Evolutionary conservation across 2,329 filamentous ascomycete species (phyloP), one percentile per base, ranked within the genome.

Genomic region (Rhexocercosporidium sp.): DNA sequence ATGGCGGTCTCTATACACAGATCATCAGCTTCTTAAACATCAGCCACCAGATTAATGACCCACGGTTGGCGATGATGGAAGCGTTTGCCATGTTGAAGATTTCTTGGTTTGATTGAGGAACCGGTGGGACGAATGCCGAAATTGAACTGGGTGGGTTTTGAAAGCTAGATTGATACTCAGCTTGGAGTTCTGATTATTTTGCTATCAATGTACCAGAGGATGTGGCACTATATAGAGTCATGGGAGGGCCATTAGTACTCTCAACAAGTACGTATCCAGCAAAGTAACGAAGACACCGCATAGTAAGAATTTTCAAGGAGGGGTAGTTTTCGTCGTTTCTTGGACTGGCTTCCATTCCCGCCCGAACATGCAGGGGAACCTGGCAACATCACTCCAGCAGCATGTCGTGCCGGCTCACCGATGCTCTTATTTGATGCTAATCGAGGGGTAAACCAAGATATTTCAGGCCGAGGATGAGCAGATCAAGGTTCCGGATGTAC

Each of bases 81-180:
- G 51, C 49, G 11, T 64, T 59, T 47, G 49, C 49, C 49, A 53
- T 53, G 3, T 53, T 53, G 49, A n/a, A 53, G 7, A 47, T 56
- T 14, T 25, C 12, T 37, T 8, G 54, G 22, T 8, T 31, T 25
- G 51, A 47, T 37, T 47, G 16, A 25, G 22, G 27, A 22, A 20
- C 3, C 18, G n/a, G n/a, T n/a, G n/a, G n/a, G n/a, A n/a, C n/a
- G n/a, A n/a, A n/a, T n/a, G n/a, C n/a, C n/a, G n/a, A n/a, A n/a
- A n/a, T n/a, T n/a, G n/a, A n/a, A 59, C 2, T 29, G n/a, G 11
- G 6, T 37, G 34, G 11, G 41, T 27, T 2, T 61, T 16, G 25
- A 34, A 31, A 6, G 34, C 3, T 37, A 11, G 9, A 11, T 37
- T 29, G 39, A 18, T 18, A 2, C 22, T 49, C 3, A 27, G 27